Evolutionary conservation across 2,329 filamentous ascomycete genomes (phyloP).

Genomic region (Emmonsiellopsis sp.): DNA sequence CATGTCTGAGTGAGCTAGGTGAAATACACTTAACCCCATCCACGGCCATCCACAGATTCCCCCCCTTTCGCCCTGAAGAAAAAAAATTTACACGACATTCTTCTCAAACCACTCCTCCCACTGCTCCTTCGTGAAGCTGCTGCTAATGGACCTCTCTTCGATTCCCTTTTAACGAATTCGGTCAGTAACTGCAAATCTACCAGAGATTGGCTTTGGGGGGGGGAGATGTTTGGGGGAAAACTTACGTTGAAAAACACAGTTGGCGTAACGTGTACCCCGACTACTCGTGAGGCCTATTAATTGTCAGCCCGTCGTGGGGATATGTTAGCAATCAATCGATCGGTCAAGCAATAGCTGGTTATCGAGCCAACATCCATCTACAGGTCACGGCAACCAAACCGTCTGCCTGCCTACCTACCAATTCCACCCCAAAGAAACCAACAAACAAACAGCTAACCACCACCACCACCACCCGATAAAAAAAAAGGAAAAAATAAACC

Average conservation of each 20-base stretch:
- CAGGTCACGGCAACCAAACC: too few relatives aligned
- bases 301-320: too few relatives aligned
- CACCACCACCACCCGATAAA: background rate
- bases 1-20: fast-evolving
- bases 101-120: conserved; percentile 77
- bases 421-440: too few relatives aligned
- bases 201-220: background rate
- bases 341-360: too few relatives aligned
- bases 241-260: conserved; percentile 73
- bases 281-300: conserved; percentile 40
- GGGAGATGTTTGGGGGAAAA: background rate
- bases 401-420: too few relatives aligned
- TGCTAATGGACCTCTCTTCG: conserved; percentile 68
- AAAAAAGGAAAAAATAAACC: conserved; percentile 6
- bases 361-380: too few relatives aligned
- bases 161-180: conserved; percentile 43
- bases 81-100: conserved; percentile 43
- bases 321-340: too few relatives aligned
- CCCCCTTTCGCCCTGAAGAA: background rate
- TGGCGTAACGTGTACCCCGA: conserved; percentile 82
- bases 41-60: background rate
- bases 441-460: too few relatives aligned
- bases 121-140: conserved; percentile 67
- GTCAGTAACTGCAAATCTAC: background rate
- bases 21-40: too few relatives aligned